A percentile compares a stretch with the other conserved stretches of the same genome.
Evolutionary conservation across 768 basidiomycete genomes (phyloP).

Genomic region (Scleroderma citrinum): DNA sequence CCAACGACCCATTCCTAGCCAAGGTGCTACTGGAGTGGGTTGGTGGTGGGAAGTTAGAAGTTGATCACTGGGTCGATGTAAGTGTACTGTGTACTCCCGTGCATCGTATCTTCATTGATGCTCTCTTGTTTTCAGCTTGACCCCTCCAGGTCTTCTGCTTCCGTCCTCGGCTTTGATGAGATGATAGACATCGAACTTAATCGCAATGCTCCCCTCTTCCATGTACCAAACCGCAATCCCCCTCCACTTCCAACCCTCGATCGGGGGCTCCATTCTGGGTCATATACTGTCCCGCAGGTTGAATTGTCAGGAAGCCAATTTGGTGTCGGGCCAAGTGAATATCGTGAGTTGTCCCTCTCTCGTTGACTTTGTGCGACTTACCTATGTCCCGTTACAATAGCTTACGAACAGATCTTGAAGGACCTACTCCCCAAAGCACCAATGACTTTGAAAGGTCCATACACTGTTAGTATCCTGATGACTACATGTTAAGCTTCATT

Average conservation of each 20-base stretch:
- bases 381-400: slow-evolving; percentile 15
- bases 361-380: background rate
- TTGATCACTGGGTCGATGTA: slow-evolving; percentile 52
- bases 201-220: slow-evolving; percentile 35
- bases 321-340: slow-evolving; percentile 7
- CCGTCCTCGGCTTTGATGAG: slow-evolving; percentile 44
- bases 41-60: slow-evolving; percentile 37
- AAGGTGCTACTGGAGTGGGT: slow-evolving; percentile 36
- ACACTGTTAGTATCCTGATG: background rate
- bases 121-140: slow-evolving; percentile 35
- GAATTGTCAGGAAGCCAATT: background rate
- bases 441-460: slow-evolving; percentile 38
- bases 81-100: slow-evolving; percentile 6
- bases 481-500: background rate
- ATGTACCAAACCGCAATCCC: slow-evolving; percentile 16
- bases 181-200: slow-evolving; percentile 46
- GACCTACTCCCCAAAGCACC: slow-evolving; percentile 37
- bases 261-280: slow-evolving; percentile 8
- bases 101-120: background rate
- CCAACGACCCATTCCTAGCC: slow-evolving; percentile 42
- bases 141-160: slow-evolving; percentile 28
- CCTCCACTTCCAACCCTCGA: slow-evolving; percentile 25
- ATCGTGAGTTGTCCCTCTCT: slow-evolving; percentile 11
- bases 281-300: slow-evolving; percentile 1
- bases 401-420: slow-evolving; percentile 27